Base-by-base conservation (phyloP, 345 rosid genomes). In the Gossypium ekmanianum region DNA sequence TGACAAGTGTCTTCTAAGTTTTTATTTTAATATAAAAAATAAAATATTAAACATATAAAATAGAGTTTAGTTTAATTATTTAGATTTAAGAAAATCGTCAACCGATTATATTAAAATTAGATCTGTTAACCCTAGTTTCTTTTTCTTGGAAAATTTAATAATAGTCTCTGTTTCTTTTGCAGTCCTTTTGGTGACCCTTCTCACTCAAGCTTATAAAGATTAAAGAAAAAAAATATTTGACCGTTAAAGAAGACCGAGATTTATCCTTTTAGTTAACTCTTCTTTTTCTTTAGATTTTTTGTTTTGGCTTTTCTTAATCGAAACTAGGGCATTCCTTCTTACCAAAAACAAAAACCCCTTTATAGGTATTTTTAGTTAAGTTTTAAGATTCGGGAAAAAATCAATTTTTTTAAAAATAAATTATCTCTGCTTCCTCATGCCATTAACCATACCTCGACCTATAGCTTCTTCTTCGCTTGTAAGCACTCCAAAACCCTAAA, bases 241-340 rank as follows among this genome's bases (percentile, higher is more conserved):
- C 76, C 68, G 68, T 73, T 61, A 47, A 73, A 61, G 61, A 47
- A 9, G 59, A 24, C 43, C 20, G 48, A 73, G 44, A 22, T 73
- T 41, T 57, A 18, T 18, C 22, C 57, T 61, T 73, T 18, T 64
- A 9, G n/a, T 16, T 52, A 52, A 16, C 8, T 52, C 56, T 52
- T 52, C 20, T 48, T 12, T 71, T 34, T 34, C 39, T 45, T 54
- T 62, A 9, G 47, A 3, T 58, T 47, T 41, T 34, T 18, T 47
- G 18, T 74, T 4, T 64, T 52, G 48, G 39, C 48, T 51, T 34
- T n/a, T 7, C 26, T 59, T 16, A 17, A 34, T 71, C 51, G 16
- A 58, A 45, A 44, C 43, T 39, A 47, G 77, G 50, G 61, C 27
- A 24, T 55, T 67, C 12, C 27, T 74, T 62, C 20, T 61, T 4